Evolutionary conservation across 495 filamentous ascomycete species (phyloP).

Genomic region (Massariosphaeria phaeospora): DNA sequence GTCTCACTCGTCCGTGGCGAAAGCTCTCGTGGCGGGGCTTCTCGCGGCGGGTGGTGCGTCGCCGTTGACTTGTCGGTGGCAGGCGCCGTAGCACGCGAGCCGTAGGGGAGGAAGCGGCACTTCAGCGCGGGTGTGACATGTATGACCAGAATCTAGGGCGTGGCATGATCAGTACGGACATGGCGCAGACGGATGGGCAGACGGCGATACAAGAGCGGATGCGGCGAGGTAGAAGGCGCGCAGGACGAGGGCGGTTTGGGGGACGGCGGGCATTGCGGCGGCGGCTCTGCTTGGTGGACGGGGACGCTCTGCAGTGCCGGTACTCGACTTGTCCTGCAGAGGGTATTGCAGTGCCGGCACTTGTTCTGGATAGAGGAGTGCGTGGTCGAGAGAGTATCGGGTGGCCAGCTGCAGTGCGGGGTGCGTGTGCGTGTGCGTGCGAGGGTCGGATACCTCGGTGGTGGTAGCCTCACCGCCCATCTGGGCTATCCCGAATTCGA

Average conservation of each 20-base stretch:
- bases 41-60: slow-evolving; percentile 25
- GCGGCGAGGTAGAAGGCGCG: slow-evolving; percentile 35
- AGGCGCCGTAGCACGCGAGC: slow-evolving; percentile 47
- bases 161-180: slow-evolving; percentile 27
- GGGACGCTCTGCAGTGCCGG: too few species aligned
- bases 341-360: neutral
- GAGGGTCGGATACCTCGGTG: too few species aligned
- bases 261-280: too few species aligned
- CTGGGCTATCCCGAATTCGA: too few species aligned
- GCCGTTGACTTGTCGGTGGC: slow-evolving; percentile 2
- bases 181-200: slow-evolving; percentile 9
- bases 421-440: neutral
- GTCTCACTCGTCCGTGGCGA: neutral
- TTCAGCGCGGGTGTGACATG: slow-evolving; percentile 49
- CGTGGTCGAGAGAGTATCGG: neutral
- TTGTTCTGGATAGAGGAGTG: neutral
- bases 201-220: slow-evolving; percentile 46
- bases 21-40: too few species aligned
- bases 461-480: too few species aligned
- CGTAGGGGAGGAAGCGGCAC: slow-evolving; percentile 55
- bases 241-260: slow-evolving; percentile 22
- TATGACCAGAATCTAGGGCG: slow-evolving; percentile 50
- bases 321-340: too few species aligned
- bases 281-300: too few species aligned
- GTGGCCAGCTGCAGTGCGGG: neutral